phyloP scores from a whole-genome alignment of 1,284 basidiomycete species.

The Somion occarium region DNA sequence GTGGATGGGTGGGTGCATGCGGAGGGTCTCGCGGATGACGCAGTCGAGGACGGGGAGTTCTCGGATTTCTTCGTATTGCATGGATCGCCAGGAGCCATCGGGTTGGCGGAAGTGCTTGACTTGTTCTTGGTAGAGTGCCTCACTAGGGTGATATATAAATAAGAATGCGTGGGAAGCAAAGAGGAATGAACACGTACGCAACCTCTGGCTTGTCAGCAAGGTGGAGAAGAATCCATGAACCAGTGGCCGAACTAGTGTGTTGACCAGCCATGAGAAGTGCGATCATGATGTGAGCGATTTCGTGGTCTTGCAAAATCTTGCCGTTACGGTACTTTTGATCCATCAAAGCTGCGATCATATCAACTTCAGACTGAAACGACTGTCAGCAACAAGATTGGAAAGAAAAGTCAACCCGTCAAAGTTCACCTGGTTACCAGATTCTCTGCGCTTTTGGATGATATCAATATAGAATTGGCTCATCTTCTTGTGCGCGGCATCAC shows the following conservation, averaged over 20 bases:
- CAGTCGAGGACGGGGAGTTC: constrained; percentile 83
- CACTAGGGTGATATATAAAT: constrained; percentile 35
- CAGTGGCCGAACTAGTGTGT: constrained; percentile 92
- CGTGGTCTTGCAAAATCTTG: constrained; percentile 74
- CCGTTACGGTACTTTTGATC: constrained; percentile 88
- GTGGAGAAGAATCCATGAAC: constrained; percentile 90
- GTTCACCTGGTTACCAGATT: constrained; percentile 41
- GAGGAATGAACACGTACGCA: constrained; percentile 47
- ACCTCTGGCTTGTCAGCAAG: constrained; percentile 79
- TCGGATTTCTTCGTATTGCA: constrained; percentile 88
- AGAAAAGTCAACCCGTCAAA: neutral
- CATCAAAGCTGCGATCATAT: constrained; percentile 92
- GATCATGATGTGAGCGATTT: constrained; percentile 97
- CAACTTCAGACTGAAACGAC: constrained; percentile 57
- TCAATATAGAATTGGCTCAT: constrained; percentile 94
- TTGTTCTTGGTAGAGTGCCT: constrained; percentile 87
- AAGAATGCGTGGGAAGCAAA: neutral
- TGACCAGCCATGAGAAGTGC: constrained; percentile 97
- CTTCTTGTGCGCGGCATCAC: constrained; percentile 88
- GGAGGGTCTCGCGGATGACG: constrained; percentile 90
- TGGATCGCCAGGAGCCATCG: constrained; percentile 75
- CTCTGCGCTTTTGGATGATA: constrained; percentile 80
- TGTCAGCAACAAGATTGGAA: constrained; percentile 1
- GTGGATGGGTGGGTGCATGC: constrained; percentile 92
- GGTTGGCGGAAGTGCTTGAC: constrained; percentile 76